phyloP scores from a whole-genome alignment of 2,329 filamentous ascomycete genomes.

The Stagonosporopsis tanaceti region DNA sequence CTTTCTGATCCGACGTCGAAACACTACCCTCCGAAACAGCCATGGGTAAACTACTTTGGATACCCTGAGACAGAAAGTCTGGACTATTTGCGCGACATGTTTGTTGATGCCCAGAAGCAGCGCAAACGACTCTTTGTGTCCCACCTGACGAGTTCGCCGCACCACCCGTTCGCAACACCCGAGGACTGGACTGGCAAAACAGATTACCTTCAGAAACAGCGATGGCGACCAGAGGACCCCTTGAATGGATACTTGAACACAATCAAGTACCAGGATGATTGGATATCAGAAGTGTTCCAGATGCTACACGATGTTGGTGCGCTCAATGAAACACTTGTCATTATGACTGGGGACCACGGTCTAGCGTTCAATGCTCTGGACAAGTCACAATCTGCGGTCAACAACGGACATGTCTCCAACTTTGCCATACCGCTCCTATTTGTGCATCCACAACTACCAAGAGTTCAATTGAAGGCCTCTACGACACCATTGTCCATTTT shows the following conservation, averaged over 20 bases:
- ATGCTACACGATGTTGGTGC: constrained; percentile 26
- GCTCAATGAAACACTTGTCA: constrained; percentile 24
- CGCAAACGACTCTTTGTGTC: constrained; percentile 25
- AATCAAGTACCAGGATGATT: constrained; percentile 28
- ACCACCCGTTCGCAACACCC: constrained; percentile 27
- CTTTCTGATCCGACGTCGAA: constrained; percentile 23
- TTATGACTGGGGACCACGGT: constrained; percentile 29
- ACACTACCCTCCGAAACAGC: constrained; percentile 27
- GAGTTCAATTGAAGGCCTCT: constrained; percentile 24
- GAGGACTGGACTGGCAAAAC: constrained; percentile 20
- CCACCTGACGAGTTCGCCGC: constrained; percentile 26
- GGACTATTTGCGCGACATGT: constrained; percentile 26
- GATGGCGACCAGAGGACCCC: constrained; percentile 24
- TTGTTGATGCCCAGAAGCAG: constrained; percentile 21
- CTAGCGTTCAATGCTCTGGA: constrained; percentile 27
- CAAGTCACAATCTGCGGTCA: constrained; percentile 25
- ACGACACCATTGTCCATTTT: constrained; percentile 27
- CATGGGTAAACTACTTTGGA: constrained; percentile 28
- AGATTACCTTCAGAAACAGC: constrained; percentile 21
- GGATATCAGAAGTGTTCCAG: constrained; percentile 27
- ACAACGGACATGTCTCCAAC: constrained; percentile 27
- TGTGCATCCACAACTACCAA: constrained; percentile 24
- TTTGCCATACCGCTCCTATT: constrained; percentile 28
- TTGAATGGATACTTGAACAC: constrained; percentile 28
- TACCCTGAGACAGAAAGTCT: constrained; percentile 26